A percentile compares a stretch with the other conserved stretches of the same genome.
phyloP scores from a whole-genome alignment of 495 filamentous ascomycete species.

The Neurospora intermedia region DNA sequence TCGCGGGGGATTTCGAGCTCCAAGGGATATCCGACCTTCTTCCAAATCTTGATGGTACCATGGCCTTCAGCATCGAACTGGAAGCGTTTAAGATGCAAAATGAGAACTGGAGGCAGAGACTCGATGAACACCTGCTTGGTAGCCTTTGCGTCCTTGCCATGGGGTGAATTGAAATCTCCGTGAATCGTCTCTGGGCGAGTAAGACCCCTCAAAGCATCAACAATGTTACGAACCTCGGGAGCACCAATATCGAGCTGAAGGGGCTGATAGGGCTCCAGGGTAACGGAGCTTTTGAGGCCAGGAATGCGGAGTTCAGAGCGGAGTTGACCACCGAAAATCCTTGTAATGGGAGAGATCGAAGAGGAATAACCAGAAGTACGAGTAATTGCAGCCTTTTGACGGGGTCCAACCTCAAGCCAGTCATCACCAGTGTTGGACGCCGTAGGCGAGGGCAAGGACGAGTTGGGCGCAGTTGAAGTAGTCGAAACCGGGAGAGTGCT shows the following conservation, averaged over 20 bases:
- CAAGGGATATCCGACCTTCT: slow-evolving; percentile 88
- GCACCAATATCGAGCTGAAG: slow-evolving; percentile 89
- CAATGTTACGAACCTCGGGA: slow-evolving; percentile 74
- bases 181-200: slow-evolving; percentile 76
- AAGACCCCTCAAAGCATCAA: slow-evolving; percentile 78
- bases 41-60: slow-evolving; percentile 96
- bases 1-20: slow-evolving; percentile 91
- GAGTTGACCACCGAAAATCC: slow-evolving; percentile 88
- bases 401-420: slow-evolving; percentile 90
- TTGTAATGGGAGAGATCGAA: slow-evolving; percentile 73
- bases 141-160: slow-evolving; percentile 63
- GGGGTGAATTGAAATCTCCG: slow-evolving; percentile 76
- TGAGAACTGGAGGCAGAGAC: slow-evolving; percentile 80
- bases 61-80: slow-evolving; percentile 79
- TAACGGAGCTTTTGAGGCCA: slow-evolving; percentile 81
- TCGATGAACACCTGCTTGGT: slow-evolving; percentile 96
- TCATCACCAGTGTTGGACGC: slow-evolving; percentile 39
- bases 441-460: slow-evolving; percentile 26
- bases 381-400: slow-evolving; percentile 78
- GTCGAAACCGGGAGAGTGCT: slow-evolving; percentile 35
- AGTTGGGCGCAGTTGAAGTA: slow-evolving; percentile 30
- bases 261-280: slow-evolving; percentile 85
- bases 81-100: slow-evolving; percentile 94
- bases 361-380: slow-evolving; percentile 70
- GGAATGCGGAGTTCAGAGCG: slow-evolving; percentile 82